Conservation (phyloP, 441 rosid species). For the Populus hybrid region DNA sequence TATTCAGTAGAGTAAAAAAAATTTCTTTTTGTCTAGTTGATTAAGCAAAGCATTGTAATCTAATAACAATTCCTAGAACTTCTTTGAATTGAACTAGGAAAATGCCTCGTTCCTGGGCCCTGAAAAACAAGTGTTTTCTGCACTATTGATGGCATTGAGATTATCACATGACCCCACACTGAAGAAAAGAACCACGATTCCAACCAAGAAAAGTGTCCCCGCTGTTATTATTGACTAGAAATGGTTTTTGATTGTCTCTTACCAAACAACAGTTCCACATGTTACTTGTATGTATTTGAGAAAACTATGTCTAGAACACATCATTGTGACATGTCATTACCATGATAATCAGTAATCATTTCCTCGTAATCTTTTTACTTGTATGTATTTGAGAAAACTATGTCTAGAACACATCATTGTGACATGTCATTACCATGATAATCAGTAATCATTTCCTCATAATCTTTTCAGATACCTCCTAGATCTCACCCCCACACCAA, state of each 20-base stretch:
- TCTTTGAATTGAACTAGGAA: conserved; percentile 6
- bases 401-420: background rate
- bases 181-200: background rate
- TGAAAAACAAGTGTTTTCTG: background rate
- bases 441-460: conserved; percentile 4
- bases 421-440: background rate
- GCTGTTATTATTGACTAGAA: background rate
- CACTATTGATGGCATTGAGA: background rate
- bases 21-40: background rate
- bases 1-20: background rate
- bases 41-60: conserved; percentile 3
- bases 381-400: background rate
- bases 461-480: conserved; percentile 3
- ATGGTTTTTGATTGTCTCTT: background rate
- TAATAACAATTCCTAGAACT: background rate
- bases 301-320: background rate
- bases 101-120: conserved; percentile 7
- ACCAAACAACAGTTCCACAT: background rate
- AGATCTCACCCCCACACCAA: conserved; percentile 2
- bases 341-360: conserved; percentile 1
- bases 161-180: conserved; percentile 1
- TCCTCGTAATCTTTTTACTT: background rate
- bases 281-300: background rate
- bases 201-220: background rate
- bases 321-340: background rate